Base-by-base conservation (phyloP, 176 grass and related monocot species). In the Cymbopogon citratus region DNA sequence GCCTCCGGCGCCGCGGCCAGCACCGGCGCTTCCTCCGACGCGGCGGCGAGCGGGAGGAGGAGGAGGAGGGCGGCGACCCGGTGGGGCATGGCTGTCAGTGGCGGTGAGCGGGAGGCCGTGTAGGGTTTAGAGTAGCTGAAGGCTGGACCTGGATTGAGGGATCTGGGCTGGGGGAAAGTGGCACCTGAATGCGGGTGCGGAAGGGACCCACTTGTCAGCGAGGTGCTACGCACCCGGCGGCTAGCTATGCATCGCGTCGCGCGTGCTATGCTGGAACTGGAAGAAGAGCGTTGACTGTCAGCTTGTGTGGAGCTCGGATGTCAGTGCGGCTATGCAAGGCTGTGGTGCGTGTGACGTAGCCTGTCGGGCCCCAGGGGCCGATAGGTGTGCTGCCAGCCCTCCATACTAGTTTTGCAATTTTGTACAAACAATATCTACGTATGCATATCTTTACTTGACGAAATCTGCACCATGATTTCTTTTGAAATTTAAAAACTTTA, bases 61-160 rank as follows among this genome's bases (percentile, higher is more conserved):
- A 78, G 77, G 71, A 92, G 78, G 71, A 77, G 68, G 85, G 76
- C 65, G 31, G 76, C 23, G 82, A 61, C 82, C 60, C 65, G 86
- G 78, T 76, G 80, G 83, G 82, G 75, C 87, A 86, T 87, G 81
- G 76, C n/a, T 43, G 90, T 74, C 82, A 77, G 72, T 28, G 80
- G 75, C 45, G 5, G 51, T 5, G 76, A 12, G 65, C 54, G 40
- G 9, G 9, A 14, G 15, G 12, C 13, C 16, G 76, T 2, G 27
- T 60, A 81, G 71, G 85, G 65, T 76, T 80, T 81, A 46, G 46
- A 34, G 80, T 81, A 57, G 24, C 27, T 74, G 2, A 1, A 18
- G 39, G 8, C 11, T 16, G 7, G 48, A 23, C 64, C 19, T 65
- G 78, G 77, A 81, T 81, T 69, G 52, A 35, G 41, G 1, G 1